phyloP scores from a whole-genome alignment of 108 stramenopile species.

The Chaetoceros tenuissimus region DNA sequence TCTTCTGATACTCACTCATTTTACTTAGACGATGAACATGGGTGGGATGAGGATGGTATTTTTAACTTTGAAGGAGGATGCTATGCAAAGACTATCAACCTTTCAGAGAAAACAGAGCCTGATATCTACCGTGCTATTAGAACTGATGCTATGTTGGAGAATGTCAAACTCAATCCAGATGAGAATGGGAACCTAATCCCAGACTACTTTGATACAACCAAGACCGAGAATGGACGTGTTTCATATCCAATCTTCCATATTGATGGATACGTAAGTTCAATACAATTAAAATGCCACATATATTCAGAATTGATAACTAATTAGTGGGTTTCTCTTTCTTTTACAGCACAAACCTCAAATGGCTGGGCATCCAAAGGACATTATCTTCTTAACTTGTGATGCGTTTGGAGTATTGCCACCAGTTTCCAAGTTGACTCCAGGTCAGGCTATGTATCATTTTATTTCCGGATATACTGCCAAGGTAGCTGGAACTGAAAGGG shows the following conservation, averaged over 20 bases:
- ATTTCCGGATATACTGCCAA: slow-evolving; percentile 97
- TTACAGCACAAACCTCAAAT: slow-evolving; percentile 80
- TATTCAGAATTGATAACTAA: slow-evolving; percentile 4
- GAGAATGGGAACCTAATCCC: slow-evolving; percentile 44
- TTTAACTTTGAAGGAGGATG: slow-evolving; percentile 99
- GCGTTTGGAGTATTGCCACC: slow-evolving; percentile 98
- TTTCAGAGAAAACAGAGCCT: slow-evolving; percentile 90
- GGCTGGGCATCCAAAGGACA: slow-evolving; percentile 92
- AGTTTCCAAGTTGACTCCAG: slow-evolving; percentile 84
- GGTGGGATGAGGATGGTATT: slow-evolving; percentile 96
- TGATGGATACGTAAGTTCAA: slow-evolving; percentile 63
- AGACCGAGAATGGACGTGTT: slow-evolving; percentile 98
- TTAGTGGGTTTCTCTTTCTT: slow-evolving; percentile 1
- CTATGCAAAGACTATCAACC: slow-evolving; percentile 97
- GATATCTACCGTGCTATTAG: slow-evolving; percentile 96
- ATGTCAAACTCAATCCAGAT: slow-evolving; percentile 67
- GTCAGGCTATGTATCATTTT: slow-evolving; percentile 98
- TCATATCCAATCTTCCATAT: slow-evolving; percentile 95
- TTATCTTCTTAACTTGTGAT: slow-evolving; percentile 96
- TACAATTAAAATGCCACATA: too few relatives aligned
- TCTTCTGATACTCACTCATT: background rate
- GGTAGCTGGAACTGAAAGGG: slow-evolving; percentile 98
- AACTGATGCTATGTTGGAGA: slow-evolving; percentile 92
- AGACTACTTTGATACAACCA: slow-evolving; percentile 86
- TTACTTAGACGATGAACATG: slow-evolving; percentile 94